phyloP scores from a whole-genome alignment of 2,329 filamentous ascomycete genomes.

The Diaporthe helianthi region DNA sequence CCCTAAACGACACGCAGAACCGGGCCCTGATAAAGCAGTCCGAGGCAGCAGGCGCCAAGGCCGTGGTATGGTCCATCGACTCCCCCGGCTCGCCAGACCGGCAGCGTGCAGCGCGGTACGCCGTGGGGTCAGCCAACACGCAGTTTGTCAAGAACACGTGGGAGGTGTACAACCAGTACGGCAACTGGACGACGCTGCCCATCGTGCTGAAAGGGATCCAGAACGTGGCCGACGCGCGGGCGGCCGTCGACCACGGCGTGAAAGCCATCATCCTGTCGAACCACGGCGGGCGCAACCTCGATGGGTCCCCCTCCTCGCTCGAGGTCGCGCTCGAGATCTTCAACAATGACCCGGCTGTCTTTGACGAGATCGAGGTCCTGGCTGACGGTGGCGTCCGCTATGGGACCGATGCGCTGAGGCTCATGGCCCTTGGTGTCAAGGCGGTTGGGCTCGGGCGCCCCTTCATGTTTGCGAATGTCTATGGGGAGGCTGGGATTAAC shows the following conservation, averaged over 20 bases:
- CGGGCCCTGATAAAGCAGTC: conserved; percentile 42
- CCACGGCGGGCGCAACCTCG: conserved; percentile 52
- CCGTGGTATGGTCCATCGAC: conserved; percentile 50
- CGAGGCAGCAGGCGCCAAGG: conserved; percentile 45
- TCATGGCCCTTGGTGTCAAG: conserved; percentile 52
- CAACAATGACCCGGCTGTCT: conserved; percentile 46
- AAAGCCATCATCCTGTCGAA: conserved; percentile 51
- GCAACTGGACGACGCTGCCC: conserved; percentile 46
- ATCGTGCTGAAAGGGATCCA: conserved; percentile 51
- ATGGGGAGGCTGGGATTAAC: conserved; percentile 55
- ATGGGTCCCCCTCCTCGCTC: conserved; percentile 47
- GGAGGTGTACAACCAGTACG: conserved; percentile 48
- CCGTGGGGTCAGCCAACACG: conserved; percentile 45
- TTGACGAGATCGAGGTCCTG: conserved; percentile 48
- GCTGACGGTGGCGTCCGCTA: conserved; percentile 53
- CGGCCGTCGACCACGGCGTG: conserved; percentile 44
- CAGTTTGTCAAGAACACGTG: conserved; percentile 38
- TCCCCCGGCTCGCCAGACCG: conserved; percentile 49
- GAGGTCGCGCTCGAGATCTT: conserved; percentile 50
- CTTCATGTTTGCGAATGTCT: conserved; percentile 61
- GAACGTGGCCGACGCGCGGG: conserved; percentile 46
- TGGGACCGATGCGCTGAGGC: conserved; percentile 51
- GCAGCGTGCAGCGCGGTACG: conserved; percentile 49
- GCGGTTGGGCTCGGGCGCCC: conserved; percentile 55
- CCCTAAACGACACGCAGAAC: conserved; percentile 45